Conservation (phyloP, 768 basidiomycete species). For the Pleurotus sapidus region DNA sequence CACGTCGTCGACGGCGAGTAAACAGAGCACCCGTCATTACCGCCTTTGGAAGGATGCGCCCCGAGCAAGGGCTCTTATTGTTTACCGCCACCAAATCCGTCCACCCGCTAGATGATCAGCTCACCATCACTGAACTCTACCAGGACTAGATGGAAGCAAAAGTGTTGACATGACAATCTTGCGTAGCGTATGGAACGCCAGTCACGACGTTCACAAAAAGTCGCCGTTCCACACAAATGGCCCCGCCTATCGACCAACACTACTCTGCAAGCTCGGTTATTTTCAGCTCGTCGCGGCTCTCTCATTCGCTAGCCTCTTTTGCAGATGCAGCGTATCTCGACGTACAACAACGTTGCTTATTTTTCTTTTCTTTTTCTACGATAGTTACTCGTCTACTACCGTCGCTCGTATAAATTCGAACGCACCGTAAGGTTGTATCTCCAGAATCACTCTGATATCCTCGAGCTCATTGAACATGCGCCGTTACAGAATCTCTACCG, state of each 20-base stretch:
- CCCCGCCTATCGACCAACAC: conserved; percentile 44
- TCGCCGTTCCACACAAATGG: conserved; percentile 38
- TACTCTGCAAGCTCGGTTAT: conserved; percentile 32
- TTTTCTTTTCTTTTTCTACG: conserved; percentile 39
- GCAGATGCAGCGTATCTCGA: conserved; percentile 35
- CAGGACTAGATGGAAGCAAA: conserved; percentile 31
- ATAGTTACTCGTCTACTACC: conserved; percentile 30
- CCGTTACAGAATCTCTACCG: conserved; percentile 49
- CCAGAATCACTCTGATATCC: conserved; percentile 43
- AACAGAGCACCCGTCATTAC: conserved; percentile 22
- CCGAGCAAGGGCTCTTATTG: conserved; percentile 50
- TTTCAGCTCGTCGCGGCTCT: conserved; percentile 36
- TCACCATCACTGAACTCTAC: conserved; percentile 36
- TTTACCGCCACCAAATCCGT: conserved; percentile 32
- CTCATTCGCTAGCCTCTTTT: conserved; percentile 41
- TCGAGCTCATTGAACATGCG: conserved; percentile 23
- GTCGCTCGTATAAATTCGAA: conserved; percentile 45
- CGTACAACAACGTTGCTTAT: conserved; percentile 40
- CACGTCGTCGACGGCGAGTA: neutral
- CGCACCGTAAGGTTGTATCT: conserved; percentile 23
- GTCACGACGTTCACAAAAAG: conserved; percentile 46
- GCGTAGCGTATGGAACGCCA: conserved; percentile 34
- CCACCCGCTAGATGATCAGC: conserved; percentile 30
- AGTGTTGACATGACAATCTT: conserved; percentile 57
- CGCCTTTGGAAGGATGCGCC: conserved; percentile 37